Conservation (phyloP, 2,329 filamentous ascomycete genomes). For the Truncatella angustata region DNA sequence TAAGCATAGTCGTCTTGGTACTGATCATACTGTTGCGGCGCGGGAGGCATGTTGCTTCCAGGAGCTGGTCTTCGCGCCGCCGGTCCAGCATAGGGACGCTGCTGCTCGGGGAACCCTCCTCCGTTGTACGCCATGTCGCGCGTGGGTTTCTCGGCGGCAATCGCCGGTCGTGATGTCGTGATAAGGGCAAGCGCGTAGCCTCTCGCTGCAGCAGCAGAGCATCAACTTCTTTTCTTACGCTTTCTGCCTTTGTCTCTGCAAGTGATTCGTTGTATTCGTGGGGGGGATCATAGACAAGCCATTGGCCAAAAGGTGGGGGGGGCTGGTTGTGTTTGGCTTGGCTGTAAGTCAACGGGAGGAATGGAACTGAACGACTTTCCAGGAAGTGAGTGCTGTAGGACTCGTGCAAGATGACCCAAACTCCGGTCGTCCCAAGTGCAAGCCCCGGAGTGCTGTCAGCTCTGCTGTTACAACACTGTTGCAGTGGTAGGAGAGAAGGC, state of each 20-base stretch:
- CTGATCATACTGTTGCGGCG: constrained; percentile 17
- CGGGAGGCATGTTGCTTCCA: constrained; percentile 22
- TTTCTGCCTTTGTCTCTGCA: no score
- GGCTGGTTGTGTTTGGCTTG: neutral
- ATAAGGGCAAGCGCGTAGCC: no score
- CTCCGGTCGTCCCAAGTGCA: neutral
- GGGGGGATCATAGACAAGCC: constrained; percentile 1
- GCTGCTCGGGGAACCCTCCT: constrained; percentile 43
- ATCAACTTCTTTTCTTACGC: no score
- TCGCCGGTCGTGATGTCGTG: no score
- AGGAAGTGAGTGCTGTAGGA: neutral
- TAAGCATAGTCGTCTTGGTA: constrained; percentile 28
- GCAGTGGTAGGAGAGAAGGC: neutral
- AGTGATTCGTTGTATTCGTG: no score
- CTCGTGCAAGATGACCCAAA: neutral
- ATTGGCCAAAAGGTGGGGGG: neutral
- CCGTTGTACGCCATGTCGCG: constrained; percentile 51
- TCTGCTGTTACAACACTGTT: neutral
- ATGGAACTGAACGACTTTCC: neutral
- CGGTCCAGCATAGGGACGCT: constrained; percentile 48
- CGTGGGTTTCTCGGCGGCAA: constrained; percentile 1
- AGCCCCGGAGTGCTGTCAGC: neutral
- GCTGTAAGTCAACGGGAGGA: neutral
- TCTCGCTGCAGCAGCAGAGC: no score
- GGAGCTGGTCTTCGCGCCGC: constrained; percentile 39